phyloP scores from a whole-genome alignment of 805 yeast species.

The Komagataella ulmi region DNA sequence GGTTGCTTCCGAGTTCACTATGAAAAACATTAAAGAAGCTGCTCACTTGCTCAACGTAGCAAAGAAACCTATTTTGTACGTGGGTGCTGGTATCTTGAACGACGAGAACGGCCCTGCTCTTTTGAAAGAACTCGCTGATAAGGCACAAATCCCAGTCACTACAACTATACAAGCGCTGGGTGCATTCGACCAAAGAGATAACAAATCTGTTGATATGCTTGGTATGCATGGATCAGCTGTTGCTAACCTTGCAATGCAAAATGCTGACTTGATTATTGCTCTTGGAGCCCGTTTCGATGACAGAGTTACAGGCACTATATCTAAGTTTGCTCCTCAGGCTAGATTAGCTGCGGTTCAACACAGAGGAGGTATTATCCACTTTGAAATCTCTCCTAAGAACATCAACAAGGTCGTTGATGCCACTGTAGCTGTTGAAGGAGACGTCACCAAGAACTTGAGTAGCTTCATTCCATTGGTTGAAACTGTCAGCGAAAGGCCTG shows the following conservation, averaged over 20 bases:
- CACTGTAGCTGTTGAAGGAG: constrained; percentile 95
- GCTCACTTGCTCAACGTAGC: constrained; percentile 72
- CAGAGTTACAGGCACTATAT: constrained; percentile 82
- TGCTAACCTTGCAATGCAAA: constrained; percentile 89
- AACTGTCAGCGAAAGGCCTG: constrained; percentile 45
- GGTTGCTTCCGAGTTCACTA: constrained; percentile 61
- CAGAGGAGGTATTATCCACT: constrained; percentile 94
- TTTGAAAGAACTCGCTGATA: constrained; percentile 76
- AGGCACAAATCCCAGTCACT: constrained; percentile 90
- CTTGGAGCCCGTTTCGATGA: constrained; percentile 97
- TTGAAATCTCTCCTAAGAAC: constrained; percentile 92
- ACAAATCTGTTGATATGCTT: constrained; percentile 85
- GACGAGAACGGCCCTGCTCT: constrained; percentile 67
- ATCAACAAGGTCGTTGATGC: constrained; percentile 96
- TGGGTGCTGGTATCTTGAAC: constrained; percentile 83
- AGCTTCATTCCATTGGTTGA: constrained; percentile 59
- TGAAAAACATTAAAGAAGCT: constrained; percentile 61
- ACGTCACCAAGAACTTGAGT: constrained; percentile 68
- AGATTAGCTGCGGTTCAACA: constrained; percentile 75
- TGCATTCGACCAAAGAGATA: constrained; percentile 84
- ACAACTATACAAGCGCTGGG: constrained; percentile 93
- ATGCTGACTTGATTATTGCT: constrained; percentile 87
- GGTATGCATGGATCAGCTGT: constrained; percentile 98
- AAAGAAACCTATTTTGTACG: constrained; percentile 80
- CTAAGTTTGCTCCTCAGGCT: constrained; percentile 91